Evolutionary conservation across 228 moss, liverwort and hornwort species (phyloP), one percentile per base, ranked within the genome.

Genomic region (Sphagnum magellanicum): DNA sequence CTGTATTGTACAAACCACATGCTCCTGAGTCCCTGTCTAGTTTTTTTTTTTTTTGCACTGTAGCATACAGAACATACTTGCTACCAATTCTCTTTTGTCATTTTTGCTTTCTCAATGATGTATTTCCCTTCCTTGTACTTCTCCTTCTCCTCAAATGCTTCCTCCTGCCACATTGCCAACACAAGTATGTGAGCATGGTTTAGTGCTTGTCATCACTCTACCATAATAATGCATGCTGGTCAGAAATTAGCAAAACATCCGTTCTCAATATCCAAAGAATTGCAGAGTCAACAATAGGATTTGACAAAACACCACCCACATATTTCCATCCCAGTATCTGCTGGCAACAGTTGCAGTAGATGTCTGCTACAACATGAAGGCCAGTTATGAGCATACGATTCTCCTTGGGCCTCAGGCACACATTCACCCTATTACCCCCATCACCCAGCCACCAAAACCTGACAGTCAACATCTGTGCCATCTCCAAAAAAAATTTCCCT

Each of bases 41-140:
- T 32, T 32, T 32, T 32, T 62, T 46, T 62, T 46, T 46, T 62
- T 60, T 16, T 16, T 6, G 6, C 60, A n/a, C 60, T 60, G 13
- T 5, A n/a, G n/a, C 14, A 60, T n/a, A 60, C 60, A 60, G 16
- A 47, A 62, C 14, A 14, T 16, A 6, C 12, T n/a, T 60, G 51
- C 77, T 81, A 77, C 83, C 79, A 79, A 48, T 76, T 83, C 65
- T 75, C 83, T 55, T 83, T 76, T 3, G 73, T 77, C 84, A 84
- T 84, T 59, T 75, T 84, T 10, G 74, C 77, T 64, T 80, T 84
- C 77, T 84, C 84, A 57, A 84, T 84, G 8, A 84, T 80, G 68
- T 80, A 84, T 70, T 79, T 84, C 62, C 84, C 84, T 70, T 84
- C 84, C 72, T 84, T 84, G 75, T 84, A 84, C 75, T 84, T 84